phyloP scores from a whole-genome alignment of 306 rosid species.

The Sicyos baderoa region DNA sequence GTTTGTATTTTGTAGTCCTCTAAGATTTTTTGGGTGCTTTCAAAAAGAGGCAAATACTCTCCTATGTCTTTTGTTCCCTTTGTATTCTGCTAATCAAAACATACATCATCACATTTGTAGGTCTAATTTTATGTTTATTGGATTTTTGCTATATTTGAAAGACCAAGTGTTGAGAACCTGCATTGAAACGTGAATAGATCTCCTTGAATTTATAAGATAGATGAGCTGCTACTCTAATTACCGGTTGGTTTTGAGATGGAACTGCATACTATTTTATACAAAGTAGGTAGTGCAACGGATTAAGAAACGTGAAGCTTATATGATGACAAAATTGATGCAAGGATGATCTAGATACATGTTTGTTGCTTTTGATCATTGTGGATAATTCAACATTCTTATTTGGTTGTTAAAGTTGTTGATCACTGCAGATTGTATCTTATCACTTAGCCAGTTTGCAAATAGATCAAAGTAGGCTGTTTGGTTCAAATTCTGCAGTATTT shows the following conservation, averaged over 20 bases:
- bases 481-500: slow-evolving; percentile 44
- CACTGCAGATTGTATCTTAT: slow-evolving; percentile 50
- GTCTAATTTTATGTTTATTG: slow-evolving; percentile 1
- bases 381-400: slow-evolving; percentile 45
- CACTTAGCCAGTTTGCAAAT: slow-evolving; percentile 47
- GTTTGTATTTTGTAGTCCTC: slow-evolving; percentile 8
- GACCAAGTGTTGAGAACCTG: too few relatives aligned
- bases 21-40: slow-evolving; percentile 12
- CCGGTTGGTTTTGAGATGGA: too few relatives aligned
- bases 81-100: not conserved
- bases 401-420: slow-evolving; percentile 63
- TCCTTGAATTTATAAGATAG: too few relatives aligned
- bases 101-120: not conserved
- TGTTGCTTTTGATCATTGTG: slow-evolving; percentile 16
- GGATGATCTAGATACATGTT: not conserved
- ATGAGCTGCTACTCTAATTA: too few relatives aligned
- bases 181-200: too few relatives aligned
- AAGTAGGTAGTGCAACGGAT: not conserved
- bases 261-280: too few relatives aligned
- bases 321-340: not conserved
- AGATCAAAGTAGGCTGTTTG: slow-evolving; percentile 29
- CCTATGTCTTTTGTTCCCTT: slow-evolving; percentile 10
- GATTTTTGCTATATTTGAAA: not conserved
- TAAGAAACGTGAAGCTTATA: not conserved
- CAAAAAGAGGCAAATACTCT: not conserved